Conservation (phyloP, 2,329 filamentous ascomycete species). For the Ceratocystis diversiconidia region DNA sequence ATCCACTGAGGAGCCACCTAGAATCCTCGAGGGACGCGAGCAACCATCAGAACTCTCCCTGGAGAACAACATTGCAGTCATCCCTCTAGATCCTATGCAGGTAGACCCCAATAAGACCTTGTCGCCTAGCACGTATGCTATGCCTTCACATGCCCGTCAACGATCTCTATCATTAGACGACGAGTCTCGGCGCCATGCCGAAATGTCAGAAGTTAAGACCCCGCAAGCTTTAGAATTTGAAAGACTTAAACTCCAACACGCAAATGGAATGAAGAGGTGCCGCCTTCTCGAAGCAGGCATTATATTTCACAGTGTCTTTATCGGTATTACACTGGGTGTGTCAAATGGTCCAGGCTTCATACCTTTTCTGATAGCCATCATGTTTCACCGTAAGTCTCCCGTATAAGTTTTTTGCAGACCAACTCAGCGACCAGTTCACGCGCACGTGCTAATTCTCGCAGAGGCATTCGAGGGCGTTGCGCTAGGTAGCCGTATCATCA, state of each 20-base stretch:
- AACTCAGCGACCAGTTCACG: slow-evolving; percentile 14
- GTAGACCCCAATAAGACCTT: not conserved
- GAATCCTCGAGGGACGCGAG: not conserved
- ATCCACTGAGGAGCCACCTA: not conserved
- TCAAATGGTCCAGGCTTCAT: slow-evolving; percentile 62
- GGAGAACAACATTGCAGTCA: not conserved
- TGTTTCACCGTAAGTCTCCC: slow-evolving; percentile 45
- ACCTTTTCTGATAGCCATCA: slow-evolving; percentile 64
- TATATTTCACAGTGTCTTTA: slow-evolving; percentile 66
- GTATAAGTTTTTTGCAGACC: not conserved
- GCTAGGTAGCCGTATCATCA: slow-evolving; percentile 49
- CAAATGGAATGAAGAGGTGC: slow-evolving; percentile 38
- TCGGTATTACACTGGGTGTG: slow-evolving; percentile 71
- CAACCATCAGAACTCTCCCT: not conserved
- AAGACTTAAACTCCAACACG: not conserved
- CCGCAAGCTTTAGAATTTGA: slow-evolving; percentile 42
- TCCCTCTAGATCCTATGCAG: not conserved
- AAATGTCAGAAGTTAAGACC: not conserved
- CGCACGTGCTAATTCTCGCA: slow-evolving; percentile 17
- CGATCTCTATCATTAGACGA: no score
- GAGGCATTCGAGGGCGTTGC: slow-evolving; percentile 43
- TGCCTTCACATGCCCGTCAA: not conserved
- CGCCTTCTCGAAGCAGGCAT: slow-evolving; percentile 59
- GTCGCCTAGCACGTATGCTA: not conserved
- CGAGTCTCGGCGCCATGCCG: not conserved